These are phyloP conservation scores for Heterobasidion irregulare DNA, from an alignment of 1,284 basidiomycete species.

Conservation along the genomic window DNA sequence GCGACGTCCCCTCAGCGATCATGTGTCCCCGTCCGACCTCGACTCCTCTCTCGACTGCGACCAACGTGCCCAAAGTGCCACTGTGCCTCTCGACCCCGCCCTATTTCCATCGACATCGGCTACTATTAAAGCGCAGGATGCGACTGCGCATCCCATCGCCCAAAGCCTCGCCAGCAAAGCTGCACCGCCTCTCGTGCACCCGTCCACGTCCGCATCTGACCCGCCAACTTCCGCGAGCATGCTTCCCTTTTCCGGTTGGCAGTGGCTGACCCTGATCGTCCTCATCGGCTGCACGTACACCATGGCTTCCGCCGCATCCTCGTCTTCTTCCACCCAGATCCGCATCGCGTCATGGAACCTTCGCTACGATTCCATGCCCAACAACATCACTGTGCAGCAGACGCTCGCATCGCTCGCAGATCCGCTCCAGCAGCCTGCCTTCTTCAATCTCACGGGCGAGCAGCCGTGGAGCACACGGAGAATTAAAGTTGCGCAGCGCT, in stretches of 20 bases:
- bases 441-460: constrained; percentile 27
- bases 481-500: constrained; percentile 35
- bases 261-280: neutral
- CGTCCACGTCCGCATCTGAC: neutral
- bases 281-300: neutral
- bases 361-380: constrained; percentile 43
- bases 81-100: too few species aligned
- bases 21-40: too few species aligned
- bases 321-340: constrained; percentile 15
- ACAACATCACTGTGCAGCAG: constrained; percentile 39
- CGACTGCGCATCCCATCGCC: too few species aligned
- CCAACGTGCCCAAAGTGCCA: too few species aligned
- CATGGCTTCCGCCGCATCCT: neutral
- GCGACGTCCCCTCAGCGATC: too few species aligned
- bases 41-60: too few species aligned
- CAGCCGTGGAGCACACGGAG: constrained; percentile 45
- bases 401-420: constrained; percentile 34
- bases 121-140: too few species aligned
- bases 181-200: too few species aligned
- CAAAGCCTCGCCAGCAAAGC: too few species aligned
- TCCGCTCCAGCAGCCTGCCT: constrained; percentile 28
- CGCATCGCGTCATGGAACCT: constrained; percentile 45
- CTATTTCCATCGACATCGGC: too few species aligned
- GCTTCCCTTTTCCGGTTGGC: neutral
- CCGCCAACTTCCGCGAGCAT: neutral